Evolutionary conservation across 805 yeast genomes (phyloP), one percentile per base, ranked within the genome.

Genomic region (Groenewaldozyma salmanticensis): DNA sequence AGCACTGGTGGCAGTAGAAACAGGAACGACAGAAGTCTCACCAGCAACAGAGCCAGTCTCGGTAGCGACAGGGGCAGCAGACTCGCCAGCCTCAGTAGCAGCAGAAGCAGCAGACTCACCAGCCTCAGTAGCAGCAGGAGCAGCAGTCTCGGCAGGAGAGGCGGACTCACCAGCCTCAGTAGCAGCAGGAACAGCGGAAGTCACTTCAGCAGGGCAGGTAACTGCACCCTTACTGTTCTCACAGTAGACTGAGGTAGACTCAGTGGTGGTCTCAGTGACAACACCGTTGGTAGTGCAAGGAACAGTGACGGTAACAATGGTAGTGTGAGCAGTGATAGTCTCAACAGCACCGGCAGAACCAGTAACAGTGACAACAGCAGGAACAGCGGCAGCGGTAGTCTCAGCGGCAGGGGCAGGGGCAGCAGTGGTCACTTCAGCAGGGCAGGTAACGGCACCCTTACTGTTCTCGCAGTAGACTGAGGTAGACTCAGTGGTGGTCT

Each of bases 341-440:
- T 31, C 45, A 31, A 24, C 42, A 36, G 39, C 46, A 16, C 44
- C 42, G 36, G 37, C 44, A 31, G 52, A 39, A 35, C 34, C 45
- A 37, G 41, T 37, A 38, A 42, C 42, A 16, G 40, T 33, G 21
- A 38, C 42, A 16, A 32, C 45, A 32, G 31, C 43, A 5, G 48
- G 38, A 13, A 39, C 38, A 16, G 37, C 33, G 24, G 42, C 18
- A 19, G 39, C 41, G 18, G 40, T 41, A 36, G 32, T 46, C 19
- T 36, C 42, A 29, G 36, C 40, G 24, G 39, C 33, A 27, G 35
- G 36, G n/a, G n/a, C n/a, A 33, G 45, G 31, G 18, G 29, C 39
- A 33, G 37, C 35, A 36, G 41, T 31, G 33, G 38, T 38, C 21
- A 21, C 22, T 15, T n/a, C 35, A 29, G 44, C 31, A 31, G 36